Percentiles rank a stretch among this genome's conserved stretches.
Conservation (phyloP, 495 filamentous ascomycete species). For the Filosporella fistucella region DNA sequence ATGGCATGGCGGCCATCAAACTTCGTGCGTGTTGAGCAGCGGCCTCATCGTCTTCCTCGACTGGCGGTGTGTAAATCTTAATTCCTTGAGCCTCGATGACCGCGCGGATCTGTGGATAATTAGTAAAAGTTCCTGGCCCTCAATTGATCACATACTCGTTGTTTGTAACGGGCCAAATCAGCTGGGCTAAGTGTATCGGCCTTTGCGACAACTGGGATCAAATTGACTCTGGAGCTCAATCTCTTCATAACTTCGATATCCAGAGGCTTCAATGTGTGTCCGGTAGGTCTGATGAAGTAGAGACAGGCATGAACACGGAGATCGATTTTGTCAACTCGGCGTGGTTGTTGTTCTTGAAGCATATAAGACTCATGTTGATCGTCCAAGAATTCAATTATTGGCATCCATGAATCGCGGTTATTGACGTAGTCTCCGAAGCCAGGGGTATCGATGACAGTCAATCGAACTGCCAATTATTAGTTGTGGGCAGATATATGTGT, state of each 20-base stretch:
- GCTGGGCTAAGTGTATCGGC: slow-evolving; percentile 93
- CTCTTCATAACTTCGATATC: slow-evolving; percentile 99
- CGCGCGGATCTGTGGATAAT: slow-evolving; percentile 66
- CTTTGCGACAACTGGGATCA: slow-evolving; percentile 98
- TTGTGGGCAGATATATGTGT: not conserved
- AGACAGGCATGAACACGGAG: slow-evolving; percentile 97
- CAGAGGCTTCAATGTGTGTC: slow-evolving; percentile 96
- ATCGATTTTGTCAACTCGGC: slow-evolving; percentile 96
- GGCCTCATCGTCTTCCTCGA: slow-evolving; percentile 97
- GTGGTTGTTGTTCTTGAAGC: slow-evolving; percentile 99
- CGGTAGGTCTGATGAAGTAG: slow-evolving; percentile 98
- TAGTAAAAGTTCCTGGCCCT: not conserved
- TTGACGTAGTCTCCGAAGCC: slow-evolving; percentile 99
- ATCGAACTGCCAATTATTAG: slow-evolving; percentile 61
- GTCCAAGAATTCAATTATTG: slow-evolving; percentile 98
- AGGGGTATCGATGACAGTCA: slow-evolving; percentile 98
- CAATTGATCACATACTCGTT: slow-evolving; percentile 54
- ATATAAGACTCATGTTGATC: slow-evolving; percentile 99
- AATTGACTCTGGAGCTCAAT: slow-evolving; percentile 91
- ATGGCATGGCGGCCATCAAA: slow-evolving; percentile 95
- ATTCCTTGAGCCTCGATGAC: slow-evolving; percentile 98
- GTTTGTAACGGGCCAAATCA: slow-evolving; percentile 89
- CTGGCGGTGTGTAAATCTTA: slow-evolving; percentile 96
- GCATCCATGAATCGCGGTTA: slow-evolving; percentile 99
- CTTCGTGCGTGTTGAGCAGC: slow-evolving; percentile 89